Base-by-base conservation (phyloP, 306 rosid species). In the Medicago ruthenica region DNA sequence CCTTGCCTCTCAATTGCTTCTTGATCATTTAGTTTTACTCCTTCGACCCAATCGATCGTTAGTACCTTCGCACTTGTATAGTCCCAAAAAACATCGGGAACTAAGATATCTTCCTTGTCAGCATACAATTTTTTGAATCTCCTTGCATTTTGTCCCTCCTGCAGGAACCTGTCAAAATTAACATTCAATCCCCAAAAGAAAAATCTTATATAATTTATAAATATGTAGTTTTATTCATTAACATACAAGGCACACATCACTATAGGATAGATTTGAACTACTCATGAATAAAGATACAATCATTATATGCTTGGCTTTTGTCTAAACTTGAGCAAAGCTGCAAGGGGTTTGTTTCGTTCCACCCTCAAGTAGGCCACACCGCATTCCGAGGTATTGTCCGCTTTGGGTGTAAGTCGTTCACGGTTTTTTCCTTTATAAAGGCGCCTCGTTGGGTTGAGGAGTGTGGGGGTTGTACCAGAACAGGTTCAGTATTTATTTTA, bases 121-220 rank as follows among this genome's bases (percentile, higher is more conserved):
- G 98, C 98, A 40, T 91, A 94, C 85, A 94, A 76, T 76, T 87
- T 92, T 86, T 82, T 91, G 83, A 94, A 94, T 77, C 89, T 88
- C 86, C 88, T 80, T 22, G 98, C 98, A 81, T 94, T 94, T 77
- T 85, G 88, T 59, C 96, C 98, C 91, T 94, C 98, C 98, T 94
- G 96, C 93, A 91, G 79, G 85, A 88, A 80, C 91, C 96, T 85
- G 91, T 85, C 85, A 91, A 87, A 91, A 89, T 93, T 88, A 94
- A 88, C 86, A 91, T 89, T 80, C 85, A 93, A 89, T 82, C 84
- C 86, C 80, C 76, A 83, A 85, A 82, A 84, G 53, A 85, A 81
- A 63, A 67, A 74, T 40, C 80, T 76, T 62, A 31, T 16, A 67
- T 34, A 31, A 78, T 65, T 40, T 39, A 7, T 22, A 74, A 36